Evolutionary conservation across 805 yeast genomes (phyloP), one percentile per base, ranked within the genome.

Genomic region (Barnettozyma botsteinii): DNA sequence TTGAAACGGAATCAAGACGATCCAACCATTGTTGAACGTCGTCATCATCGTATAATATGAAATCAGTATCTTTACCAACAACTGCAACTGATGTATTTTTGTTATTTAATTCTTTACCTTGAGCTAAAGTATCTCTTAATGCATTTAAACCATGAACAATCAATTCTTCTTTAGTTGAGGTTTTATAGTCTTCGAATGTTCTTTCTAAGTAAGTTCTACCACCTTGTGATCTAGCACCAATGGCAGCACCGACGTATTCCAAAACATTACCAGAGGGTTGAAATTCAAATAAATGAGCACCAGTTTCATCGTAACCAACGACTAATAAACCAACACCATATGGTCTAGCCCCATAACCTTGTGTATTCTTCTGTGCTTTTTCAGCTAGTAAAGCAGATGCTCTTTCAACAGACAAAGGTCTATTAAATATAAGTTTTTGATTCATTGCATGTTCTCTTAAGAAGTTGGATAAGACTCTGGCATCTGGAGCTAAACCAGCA

Each of bases 221-320:
- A 37, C 98, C 98, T 66, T 93, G 99, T 3, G 98, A 91, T 59
- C 99, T 77, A 9, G 99, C 98, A 34, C 99, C 99, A 56, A 93
- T 87, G 27, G 98, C 95, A 11, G 96, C 81, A 26, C 96, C 98
- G 52, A 75, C 77, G 59, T 89, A 85, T 63, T 93, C 98, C 54
- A 88, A 70, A 18, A 84, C 93, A 20, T 91, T 81, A 2, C 99
- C 99, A 8, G 95, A 82, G 14, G 99, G 98, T 60, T 85, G 91
- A 65, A 93, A 93, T 68, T 93, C 99, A 62, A 78, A 81, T 47
- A 93, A 66, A 63, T 93, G 98, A 8, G 98, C 84, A 12, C 98
- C 98, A 23, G 87, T 75, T 59, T 85, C 95, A 60, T 93, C 99
- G 61, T 77, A 75, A 15, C 99, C 99, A 13, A 85, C 81, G 35